Percentiles rank a stretch among this genome's conserved stretches.
phyloP scores from a whole-genome alignment of 169 alveolate genomes.

The Cryptosporidium xiaoi region DNA sequence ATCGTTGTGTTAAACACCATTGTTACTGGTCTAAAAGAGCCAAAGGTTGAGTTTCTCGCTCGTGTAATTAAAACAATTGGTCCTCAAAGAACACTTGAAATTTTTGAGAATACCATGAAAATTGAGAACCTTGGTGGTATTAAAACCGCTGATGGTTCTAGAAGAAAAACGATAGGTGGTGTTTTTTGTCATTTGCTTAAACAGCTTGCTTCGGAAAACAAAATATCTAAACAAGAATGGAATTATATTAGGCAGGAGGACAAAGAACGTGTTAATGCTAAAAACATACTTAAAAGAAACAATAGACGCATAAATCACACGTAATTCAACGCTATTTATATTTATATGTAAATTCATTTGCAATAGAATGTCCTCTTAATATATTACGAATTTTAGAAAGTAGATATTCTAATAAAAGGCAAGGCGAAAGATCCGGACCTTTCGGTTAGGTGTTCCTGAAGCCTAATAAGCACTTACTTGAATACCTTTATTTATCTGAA shows the following conservation, averaged over 20 bases:
- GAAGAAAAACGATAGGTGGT: slow-evolving; percentile 89
- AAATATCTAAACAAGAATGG: slow-evolving; percentile 85
- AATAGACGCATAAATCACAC: slow-evolving; percentile 6
- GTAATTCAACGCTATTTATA: too few species aligned
- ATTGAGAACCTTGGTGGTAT: slow-evolving; percentile 88
- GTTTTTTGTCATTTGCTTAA: slow-evolving; percentile 87
- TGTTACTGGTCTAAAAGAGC: slow-evolving; percentile 85
- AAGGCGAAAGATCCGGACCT: too few species aligned
- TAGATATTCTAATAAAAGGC: too few species aligned
- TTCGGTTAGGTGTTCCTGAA: too few species aligned
- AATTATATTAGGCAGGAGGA: slow-evolving; percentile 86
- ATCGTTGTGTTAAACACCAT: slow-evolving; percentile 84
- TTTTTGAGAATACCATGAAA: slow-evolving; percentile 83
- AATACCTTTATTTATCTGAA: too few species aligned
- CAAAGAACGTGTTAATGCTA: slow-evolving; percentile 84
- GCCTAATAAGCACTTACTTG: too few species aligned
- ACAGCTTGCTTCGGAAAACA: slow-evolving; percentile 82
- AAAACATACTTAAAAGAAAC: slow-evolving; percentile 72
- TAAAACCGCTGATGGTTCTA: slow-evolving; percentile 84
- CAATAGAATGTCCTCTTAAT: too few species aligned
- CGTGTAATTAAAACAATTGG: slow-evolving; percentile 84
- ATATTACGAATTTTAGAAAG: too few species aligned
- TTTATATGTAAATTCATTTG: too few species aligned
- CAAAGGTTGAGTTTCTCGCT: slow-evolving; percentile 83
- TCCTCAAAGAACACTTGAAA: slow-evolving; percentile 81